Evolutionary conservation across 2,329 filamentous ascomycete genomes (phyloP).

Genomic region (Cercospora berteroae): DNA sequence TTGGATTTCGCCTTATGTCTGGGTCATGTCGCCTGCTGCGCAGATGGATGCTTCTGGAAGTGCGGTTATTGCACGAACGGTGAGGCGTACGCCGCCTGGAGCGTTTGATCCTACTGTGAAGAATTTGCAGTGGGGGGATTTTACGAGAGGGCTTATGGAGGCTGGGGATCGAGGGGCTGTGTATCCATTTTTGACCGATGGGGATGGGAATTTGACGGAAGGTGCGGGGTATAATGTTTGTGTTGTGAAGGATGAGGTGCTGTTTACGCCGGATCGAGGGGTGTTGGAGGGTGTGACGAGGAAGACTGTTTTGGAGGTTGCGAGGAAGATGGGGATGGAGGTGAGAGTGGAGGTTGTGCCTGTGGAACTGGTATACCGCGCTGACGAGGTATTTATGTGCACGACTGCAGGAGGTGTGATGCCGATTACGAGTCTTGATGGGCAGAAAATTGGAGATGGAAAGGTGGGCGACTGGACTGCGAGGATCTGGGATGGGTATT

Average conservation of each 20-base stretch:
- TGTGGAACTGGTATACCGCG: constrained; percentile 42
- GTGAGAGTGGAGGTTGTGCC: constrained; percentile 46
- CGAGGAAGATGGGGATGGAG: constrained; percentile 36
- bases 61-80: constrained; percentile 49
- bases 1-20: constrained; percentile 51
- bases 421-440: constrained; percentile 52
- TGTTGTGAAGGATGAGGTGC: constrained; percentile 46
- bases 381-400: constrained; percentile 54
- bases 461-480: constrained; percentile 48
- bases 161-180: constrained; percentile 48
- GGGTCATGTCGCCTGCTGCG: constrained; percentile 50
- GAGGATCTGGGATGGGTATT: constrained; percentile 53
- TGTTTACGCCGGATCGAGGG: constrained; percentile 51
- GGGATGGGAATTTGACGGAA: constrained; percentile 51
- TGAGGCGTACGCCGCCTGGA: constrained; percentile 47
- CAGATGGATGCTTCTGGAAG: constrained; percentile 42
- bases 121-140: constrained; percentile 53
- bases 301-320: constrained; percentile 50
- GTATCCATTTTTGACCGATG: constrained; percentile 54
- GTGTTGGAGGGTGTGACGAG: constrained; percentile 52
- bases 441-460: constrained; percentile 43
- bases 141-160: constrained; percentile 47
- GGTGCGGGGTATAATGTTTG: constrained; percentile 53
- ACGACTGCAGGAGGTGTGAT: constrained; percentile 56
- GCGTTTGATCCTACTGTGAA: constrained; percentile 54